Base-by-base conservation (phyloP, 345 rosid species). In the Populus davidiana region DNA sequence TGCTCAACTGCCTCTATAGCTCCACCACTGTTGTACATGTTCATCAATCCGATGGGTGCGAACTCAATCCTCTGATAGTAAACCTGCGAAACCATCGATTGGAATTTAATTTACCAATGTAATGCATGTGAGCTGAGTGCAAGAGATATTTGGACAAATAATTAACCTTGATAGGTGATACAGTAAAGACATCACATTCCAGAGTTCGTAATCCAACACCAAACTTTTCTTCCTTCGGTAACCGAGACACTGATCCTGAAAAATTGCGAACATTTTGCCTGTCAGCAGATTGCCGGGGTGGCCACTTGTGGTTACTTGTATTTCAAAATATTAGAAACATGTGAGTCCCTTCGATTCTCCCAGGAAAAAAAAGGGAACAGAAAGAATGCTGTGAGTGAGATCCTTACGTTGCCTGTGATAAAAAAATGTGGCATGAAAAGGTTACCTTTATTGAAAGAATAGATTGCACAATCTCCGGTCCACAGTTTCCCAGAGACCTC, bases 11-110 rank as follows among this genome's bases (percentile, higher is more conserved):
- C 78, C 52, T 82, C 86, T 21, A 89, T 62, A 29, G 86, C 89
- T 49, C 88, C 93, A 10, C 91, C 93, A 12, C 85, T 59, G 64
- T 88, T 86, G 71, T 88, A 89, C 93, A 88, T 84, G 71, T 86
- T 84, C 35, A 69, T 80, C 80, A 86, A 68, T 47, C 92, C 89
- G 49, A 85, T 88, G 0, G 92, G 82, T 29, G 87, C 92, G 78
- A 89, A 88, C 83, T 86, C 73, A 38, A 88, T 77, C 39, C 71
- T 78, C n/a, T 77, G 38, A 25, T 75, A 3, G 75, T 84, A 86
- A 69, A 79, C 86, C 89, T 86, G 81, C 8, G n/a, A 23, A 36
- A 69, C 13, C 18, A 7, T 25, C 49, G 27, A 11, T 43, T 43
- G 12, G 1, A 64, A 29, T 8, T 54, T 21, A 35, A 31, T 1